Conservation (phyloP, 805 yeast genomes). For the Starmerella bacillaris region DNA sequence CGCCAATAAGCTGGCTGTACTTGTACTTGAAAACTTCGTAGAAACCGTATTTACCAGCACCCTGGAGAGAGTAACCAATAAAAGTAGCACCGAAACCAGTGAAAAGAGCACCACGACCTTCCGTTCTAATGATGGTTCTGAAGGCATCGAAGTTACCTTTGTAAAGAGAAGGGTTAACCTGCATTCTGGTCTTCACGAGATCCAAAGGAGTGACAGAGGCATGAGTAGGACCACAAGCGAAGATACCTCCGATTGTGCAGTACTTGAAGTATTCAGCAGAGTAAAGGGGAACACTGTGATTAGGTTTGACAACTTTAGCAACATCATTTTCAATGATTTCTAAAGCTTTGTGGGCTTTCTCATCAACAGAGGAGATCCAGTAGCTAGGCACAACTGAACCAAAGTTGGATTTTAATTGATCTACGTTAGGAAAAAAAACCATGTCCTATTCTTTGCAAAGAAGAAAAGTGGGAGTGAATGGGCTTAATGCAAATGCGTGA, state of each 20-base stretch:
- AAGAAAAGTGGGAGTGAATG: not conserved
- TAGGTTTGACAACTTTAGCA: slow-evolving; percentile 21
- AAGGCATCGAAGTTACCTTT: slow-evolving; percentile 69
- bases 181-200: slow-evolving; percentile 82
- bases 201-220: slow-evolving; percentile 85
- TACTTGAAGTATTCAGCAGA: slow-evolving; percentile 49
- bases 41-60: slow-evolving; percentile 93
- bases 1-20: slow-evolving; percentile 52
- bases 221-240: slow-evolving; percentile 94
- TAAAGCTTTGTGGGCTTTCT: slow-evolving; percentile 15
- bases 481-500: too few species aligned
- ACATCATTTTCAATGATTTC: slow-evolving; percentile 23
- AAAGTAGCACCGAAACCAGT: slow-evolving; percentile 88
- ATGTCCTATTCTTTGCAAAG: slow-evolving; percentile 12
- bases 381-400: slow-evolving; percentile 21
- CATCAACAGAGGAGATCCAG: slow-evolving; percentile 22
- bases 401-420: slow-evolving; percentile 24
- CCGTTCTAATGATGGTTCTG: slow-evolving; percentile 48
- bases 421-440: slow-evolving; percentile 26
- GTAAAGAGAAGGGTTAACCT: slow-evolving; percentile 61
- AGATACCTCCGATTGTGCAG: slow-evolving; percentile 58
- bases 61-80: slow-evolving; percentile 85
- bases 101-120: slow-evolving; percentile 59
- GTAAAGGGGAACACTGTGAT: slow-evolving; percentile 32
- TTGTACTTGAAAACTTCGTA: slow-evolving; percentile 78